Evolutionary conservation across 164 flowering plant genomes (phyloP).

Genomic region (Macadamia tetraphylla): DNA sequence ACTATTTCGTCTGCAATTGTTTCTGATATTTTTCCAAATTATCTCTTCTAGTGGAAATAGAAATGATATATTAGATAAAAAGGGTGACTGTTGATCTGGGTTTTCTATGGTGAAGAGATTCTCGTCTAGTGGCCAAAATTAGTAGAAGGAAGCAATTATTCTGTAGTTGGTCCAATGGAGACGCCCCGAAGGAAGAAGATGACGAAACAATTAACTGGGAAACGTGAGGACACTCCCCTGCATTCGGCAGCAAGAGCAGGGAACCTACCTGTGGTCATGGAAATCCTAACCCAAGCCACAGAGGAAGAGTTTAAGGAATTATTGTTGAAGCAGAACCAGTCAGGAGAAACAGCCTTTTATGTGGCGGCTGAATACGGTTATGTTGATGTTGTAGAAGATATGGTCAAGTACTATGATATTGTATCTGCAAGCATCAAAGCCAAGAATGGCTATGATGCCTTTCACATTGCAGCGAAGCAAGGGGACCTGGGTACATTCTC

Average conservation of each 20-base stretch:
- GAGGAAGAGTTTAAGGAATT: slow-evolving; percentile 52
- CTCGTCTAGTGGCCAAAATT: slow-evolving; percentile 5
- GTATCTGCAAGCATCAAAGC: slow-evolving; percentile 75
- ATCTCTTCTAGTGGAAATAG: not conserved
- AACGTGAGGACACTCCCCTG: slow-evolving; percentile 66
- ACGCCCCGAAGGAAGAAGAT: slow-evolving; percentile 52
- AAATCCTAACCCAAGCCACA: slow-evolving; percentile 30
- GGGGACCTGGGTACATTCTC: slow-evolving; percentile 64
- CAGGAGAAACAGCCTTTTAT: slow-evolving; percentile 83
- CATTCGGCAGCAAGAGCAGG: slow-evolving; percentile 77
- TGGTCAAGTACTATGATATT: slow-evolving; percentile 68
- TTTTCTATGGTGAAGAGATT: slow-evolving; percentile 23
- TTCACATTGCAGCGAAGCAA: slow-evolving; percentile 95
- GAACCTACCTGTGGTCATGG: slow-evolving; percentile 35
- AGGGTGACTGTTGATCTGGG: slow-evolving; percentile 28
- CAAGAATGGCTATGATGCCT: slow-evolving; percentile 85
- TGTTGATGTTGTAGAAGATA: slow-evolving; percentile 62
- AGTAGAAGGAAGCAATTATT: slow-evolving; percentile 1
- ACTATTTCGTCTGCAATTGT: slow-evolving; percentile 3
- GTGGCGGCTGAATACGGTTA: slow-evolving; percentile 92
- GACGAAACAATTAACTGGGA: slow-evolving; percentile 74
- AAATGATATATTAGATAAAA: slow-evolving; percentile 4
- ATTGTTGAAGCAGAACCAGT: slow-evolving; percentile 60
- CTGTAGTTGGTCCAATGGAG: slow-evolving; percentile 32
- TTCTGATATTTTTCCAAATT: not conserved